These are phyloP conservation scores for Houttuynia cordata DNA, from an alignment of 164 flowering plant species.

Conservation along the genomic window DNA sequence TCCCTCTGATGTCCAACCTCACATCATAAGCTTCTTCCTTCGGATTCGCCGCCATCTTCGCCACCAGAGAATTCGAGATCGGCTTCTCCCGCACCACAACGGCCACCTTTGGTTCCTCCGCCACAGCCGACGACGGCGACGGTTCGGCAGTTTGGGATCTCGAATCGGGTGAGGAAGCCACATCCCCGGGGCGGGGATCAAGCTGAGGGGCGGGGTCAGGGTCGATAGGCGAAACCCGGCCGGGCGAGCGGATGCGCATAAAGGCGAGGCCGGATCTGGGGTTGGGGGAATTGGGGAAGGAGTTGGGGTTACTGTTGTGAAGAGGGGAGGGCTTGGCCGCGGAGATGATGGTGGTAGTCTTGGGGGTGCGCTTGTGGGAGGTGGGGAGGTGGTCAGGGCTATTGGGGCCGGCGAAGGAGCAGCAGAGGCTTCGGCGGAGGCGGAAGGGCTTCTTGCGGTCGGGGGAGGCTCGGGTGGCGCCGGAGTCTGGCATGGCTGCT, in stretches of 20 bases:
- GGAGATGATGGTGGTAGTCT: slow-evolving; percentile 5
- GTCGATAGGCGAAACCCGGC: slow-evolving; percentile 86
- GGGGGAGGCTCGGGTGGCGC: slow-evolving; percentile 9
- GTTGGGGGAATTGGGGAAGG: slow-evolving; percentile 24
- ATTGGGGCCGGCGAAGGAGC: slow-evolving; percentile 47
- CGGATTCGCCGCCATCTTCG: too few species aligned
- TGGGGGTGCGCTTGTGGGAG: not conserved
- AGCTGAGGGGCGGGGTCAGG: slow-evolving; percentile 15
- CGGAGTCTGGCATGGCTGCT: slow-evolving; percentile 18
- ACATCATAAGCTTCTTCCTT: slow-evolving; percentile 35
- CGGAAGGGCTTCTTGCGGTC: slow-evolving; percentile 9
- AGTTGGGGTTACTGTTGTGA: slow-evolving; percentile 14
- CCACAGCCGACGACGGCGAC: not conserved
- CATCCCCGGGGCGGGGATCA: slow-evolving; percentile 11
- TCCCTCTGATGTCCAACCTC: slow-evolving; percentile 74
- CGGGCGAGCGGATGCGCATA: slow-evolving; percentile 82
- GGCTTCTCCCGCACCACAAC: not conserved
- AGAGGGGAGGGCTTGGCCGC: slow-evolving; percentile 20
- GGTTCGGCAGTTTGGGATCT: slow-evolving; percentile 11
- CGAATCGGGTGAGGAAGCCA: slow-evolving; percentile 3
- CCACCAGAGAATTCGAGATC: slow-evolving; percentile 1
- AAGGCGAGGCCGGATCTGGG: slow-evolving; percentile 25
- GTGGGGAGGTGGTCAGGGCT: slow-evolving; percentile 41
- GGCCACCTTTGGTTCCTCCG: not conserved
- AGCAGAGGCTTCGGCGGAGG: slow-evolving; percentile 52